These are phyloP conservation scores for Eremochloa ophiuroides DNA, from an alignment of 176 grass and related monocot species.

Conservation along the genomic window DNA sequence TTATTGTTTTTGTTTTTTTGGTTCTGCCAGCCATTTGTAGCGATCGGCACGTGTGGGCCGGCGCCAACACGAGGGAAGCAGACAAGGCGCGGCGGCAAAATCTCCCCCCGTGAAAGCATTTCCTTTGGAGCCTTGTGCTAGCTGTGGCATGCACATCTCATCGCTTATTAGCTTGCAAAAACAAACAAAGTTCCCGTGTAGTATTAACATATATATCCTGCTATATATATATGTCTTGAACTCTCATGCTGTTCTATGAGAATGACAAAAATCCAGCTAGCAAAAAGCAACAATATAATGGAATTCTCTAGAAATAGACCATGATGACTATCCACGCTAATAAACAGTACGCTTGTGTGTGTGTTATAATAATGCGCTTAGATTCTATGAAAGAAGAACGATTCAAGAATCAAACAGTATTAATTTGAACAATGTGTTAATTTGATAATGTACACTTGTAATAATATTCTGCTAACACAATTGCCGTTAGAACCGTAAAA, in stretches of 20 bases:
- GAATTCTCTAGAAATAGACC: constrained; percentile 38
- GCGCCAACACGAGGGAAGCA: constrained; percentile 21
- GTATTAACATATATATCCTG: not conserved
- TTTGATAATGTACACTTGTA: no score
- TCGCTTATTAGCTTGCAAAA: constrained; percentile 29
- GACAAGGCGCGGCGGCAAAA: constrained; percentile 39
- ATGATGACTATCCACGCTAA: not conserved
- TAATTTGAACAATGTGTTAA: no score
- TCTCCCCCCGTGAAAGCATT: constrained; percentile 41
- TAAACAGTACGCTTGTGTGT: not conserved
- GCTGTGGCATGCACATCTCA: constrained; percentile 21
- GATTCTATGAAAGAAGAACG: not conserved
- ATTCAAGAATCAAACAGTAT: not conserved
- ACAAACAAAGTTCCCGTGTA: constrained; percentile 12
- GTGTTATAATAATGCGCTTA: not conserved
- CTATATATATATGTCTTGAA: not conserved
- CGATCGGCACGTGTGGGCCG: constrained; percentile 46
- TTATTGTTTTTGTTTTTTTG: not conserved
- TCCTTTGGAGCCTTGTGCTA: constrained; percentile 31
- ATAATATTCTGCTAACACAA: no score
- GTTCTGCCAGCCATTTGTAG: constrained; percentile 35
- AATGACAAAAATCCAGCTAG: constrained; percentile 46
- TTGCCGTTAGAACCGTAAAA: not conserved
- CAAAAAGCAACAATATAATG: not conserved
- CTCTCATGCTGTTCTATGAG: constrained; percentile 20